Evolutionary conservation across 306 rosid genomes (phyloP).

Genomic region (Nissolia schottii): DNA sequence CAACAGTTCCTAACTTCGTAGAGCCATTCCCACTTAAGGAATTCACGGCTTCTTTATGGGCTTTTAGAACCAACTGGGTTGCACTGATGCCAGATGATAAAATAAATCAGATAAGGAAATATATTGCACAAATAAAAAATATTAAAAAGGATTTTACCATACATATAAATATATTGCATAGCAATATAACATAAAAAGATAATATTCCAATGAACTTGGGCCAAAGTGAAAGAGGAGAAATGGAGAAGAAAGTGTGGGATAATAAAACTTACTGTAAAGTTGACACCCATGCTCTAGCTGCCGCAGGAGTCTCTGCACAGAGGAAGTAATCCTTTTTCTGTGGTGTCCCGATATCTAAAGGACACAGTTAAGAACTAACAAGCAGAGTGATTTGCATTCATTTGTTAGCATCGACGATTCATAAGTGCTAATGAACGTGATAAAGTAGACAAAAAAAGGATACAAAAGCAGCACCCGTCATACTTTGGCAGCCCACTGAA

Average conservation of each 20-base stretch:
- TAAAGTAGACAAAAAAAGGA: slow-evolving; percentile 40
- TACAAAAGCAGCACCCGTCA: slow-evolving; percentile 97
- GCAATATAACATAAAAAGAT: not conserved
- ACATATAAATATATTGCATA: not conserved
- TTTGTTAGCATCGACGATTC: not conserved
- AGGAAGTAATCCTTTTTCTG: slow-evolving; percentile 96
- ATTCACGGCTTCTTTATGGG: slow-evolving; percentile 97
- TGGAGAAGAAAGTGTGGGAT: not conserved
- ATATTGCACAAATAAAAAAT: not conserved
- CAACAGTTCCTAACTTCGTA: slow-evolving; percentile 89
- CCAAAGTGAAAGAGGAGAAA: not conserved
- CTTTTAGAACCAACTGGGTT: slow-evolving; percentile 92
- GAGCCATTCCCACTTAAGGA: slow-evolving; percentile 94
- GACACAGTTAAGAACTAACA: slow-evolving; percentile 40
- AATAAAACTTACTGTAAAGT: slow-evolving; percentile 78
- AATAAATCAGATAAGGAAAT: slow-evolving; percentile 18
- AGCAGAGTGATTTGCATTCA: not conserved
- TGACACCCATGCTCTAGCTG: slow-evolving; percentile 98
- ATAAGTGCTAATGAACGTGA: slow-evolving; percentile 1
- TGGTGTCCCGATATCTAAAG: slow-evolving; percentile 87
- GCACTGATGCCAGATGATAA: slow-evolving; percentile 49
- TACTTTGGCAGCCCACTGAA: slow-evolving; percentile 86
- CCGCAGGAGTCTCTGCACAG: slow-evolving; percentile 97
- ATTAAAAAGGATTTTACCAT: not conserved
- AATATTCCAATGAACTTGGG: not conserved